phyloP scores from a whole-genome alignment of 2,329 filamentous ascomycete species.

The Botrytis medusae region DNA sequence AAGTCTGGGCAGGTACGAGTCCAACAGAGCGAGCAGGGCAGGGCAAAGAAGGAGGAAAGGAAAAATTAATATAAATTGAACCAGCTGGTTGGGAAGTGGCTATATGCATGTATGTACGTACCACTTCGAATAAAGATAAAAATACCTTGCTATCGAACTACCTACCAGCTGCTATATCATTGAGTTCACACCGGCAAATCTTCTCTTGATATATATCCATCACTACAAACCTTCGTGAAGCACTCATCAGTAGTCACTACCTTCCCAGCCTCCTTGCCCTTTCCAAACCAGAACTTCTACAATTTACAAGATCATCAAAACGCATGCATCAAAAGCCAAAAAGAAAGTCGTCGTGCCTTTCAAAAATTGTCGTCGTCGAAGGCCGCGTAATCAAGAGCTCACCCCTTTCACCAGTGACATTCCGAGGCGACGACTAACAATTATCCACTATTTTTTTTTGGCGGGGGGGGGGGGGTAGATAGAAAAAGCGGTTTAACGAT shows the following conservation, averaged over 20 bases:
- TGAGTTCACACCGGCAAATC: not conserved
- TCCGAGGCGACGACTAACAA: not conserved
- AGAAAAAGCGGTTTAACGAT: not conserved
- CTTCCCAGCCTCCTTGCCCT: not conserved
- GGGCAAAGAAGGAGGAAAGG: not conserved
- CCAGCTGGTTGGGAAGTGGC: not conserved
- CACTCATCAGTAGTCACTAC: not conserved
- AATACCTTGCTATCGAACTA: not conserved
- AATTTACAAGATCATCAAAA: not conserved
- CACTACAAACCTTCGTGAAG: not conserved
- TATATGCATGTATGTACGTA: not conserved
- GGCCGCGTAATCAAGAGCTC: not conserved
- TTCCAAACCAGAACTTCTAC: not conserved
- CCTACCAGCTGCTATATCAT: not conserved
- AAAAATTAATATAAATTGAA: not conserved
- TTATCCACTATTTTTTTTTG: not conserved
- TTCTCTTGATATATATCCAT: not conserved
- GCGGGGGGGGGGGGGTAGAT: no score
- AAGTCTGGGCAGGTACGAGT: not conserved
- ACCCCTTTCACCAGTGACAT: not conserved
- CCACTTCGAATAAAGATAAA: no score
- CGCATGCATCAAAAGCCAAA: not conserved
- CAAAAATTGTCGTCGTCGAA: not conserved
- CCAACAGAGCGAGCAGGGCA: not conserved
- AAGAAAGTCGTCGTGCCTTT: not conserved